Evolutionary conservation across 2,329 filamentous ascomycete genomes (phyloP).

Genomic region (Lecanicillium sp.): DNA sequence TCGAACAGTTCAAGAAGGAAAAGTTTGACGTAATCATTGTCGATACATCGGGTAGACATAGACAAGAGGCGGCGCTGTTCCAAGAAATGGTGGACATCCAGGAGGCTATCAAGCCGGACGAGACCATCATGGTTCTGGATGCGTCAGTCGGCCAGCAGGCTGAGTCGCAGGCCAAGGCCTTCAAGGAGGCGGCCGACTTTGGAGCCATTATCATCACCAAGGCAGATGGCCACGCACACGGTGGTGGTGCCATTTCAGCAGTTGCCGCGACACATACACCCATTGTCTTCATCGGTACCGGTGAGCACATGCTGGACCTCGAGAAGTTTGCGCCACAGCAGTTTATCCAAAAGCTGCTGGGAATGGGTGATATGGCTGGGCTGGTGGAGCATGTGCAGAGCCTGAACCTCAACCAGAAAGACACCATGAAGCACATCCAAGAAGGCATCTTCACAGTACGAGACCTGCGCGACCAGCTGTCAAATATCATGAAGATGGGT

Average conservation of each 20-base stretch:
- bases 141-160: conserved; percentile 94
- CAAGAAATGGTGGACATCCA: conserved; percentile 98
- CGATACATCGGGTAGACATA: conserved; percentile 90
- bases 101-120: conserved; percentile 74
- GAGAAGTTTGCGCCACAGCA: conserved; percentile 89
- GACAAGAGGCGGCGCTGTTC: conserved; percentile 91
- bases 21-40: conserved; percentile 97
- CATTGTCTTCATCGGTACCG: conserved; percentile 96
- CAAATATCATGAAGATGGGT: conserved; percentile 99
- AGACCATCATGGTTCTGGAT: conserved; percentile 98
- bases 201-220: conserved; percentile 99
- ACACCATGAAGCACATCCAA: conserved; percentile 97
- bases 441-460: conserved; percentile 95
- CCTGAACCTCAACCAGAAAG: conserved; percentile 92
- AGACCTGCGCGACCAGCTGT: conserved; percentile 88
- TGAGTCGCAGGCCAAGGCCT: conserved; percentile 88
- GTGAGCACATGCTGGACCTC: conserved; percentile 92
- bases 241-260: conserved; percentile 94
- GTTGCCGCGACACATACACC: conserved; percentile 94
- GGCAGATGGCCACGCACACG: conserved; percentile 90
- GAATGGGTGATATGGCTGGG: conserved; percentile 95
- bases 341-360: conserved; percentile 87
- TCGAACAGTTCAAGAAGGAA: conserved; percentile 99
- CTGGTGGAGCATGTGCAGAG: conserved; percentile 95
- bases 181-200: conserved; percentile 95